Conservation (phyloP, 2,329 filamentous ascomycete genomes). For the Diaporthe longicolla region DNA sequence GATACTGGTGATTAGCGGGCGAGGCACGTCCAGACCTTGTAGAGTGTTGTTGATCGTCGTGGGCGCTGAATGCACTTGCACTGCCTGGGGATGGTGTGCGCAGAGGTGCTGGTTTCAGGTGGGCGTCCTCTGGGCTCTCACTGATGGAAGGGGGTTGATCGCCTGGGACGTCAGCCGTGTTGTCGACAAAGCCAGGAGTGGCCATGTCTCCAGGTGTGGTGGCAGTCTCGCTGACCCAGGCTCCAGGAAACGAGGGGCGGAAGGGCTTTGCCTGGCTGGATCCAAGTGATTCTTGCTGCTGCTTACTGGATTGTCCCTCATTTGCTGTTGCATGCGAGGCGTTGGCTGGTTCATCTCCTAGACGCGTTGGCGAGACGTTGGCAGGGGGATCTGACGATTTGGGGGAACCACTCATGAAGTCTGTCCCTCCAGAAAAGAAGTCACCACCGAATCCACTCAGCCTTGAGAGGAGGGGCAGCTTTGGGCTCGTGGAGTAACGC, state of each 20-base stretch:
- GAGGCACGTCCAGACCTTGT: slow-evolving; percentile 25
- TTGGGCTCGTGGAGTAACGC: slow-evolving; percentile 66
- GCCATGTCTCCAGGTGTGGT: slow-evolving; percentile 44
- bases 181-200: slow-evolving; percentile 30
- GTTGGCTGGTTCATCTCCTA: background rate
- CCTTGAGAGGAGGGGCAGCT: slow-evolving; percentile 70
- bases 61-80: slow-evolving; percentile 30
- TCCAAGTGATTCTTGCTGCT: background rate
- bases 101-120: slow-evolving; percentile 37
- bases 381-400: slow-evolving; percentile 25
- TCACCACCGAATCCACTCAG: slow-evolving; percentile 74
- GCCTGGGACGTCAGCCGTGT: slow-evolving; percentile 22
- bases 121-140: slow-evolving; percentile 36
- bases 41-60: background rate
- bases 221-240: slow-evolving; percentile 51
- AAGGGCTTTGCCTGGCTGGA: slow-evolving; percentile 36
- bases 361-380: slow-evolving; percentile 6
- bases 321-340: background rate
- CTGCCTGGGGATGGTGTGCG: slow-evolving; percentile 38
- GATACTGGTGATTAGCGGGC: slow-evolving; percentile 25
- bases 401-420: slow-evolving; percentile 47
- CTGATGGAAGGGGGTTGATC: slow-evolving; percentile 25
- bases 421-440: slow-evolving; percentile 61
- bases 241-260: slow-evolving; percentile 50
- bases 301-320: background rate